Evolutionary conservation across 805 yeast genomes (phyloP).

Genomic region (Yarrowia deformans): DNA sequence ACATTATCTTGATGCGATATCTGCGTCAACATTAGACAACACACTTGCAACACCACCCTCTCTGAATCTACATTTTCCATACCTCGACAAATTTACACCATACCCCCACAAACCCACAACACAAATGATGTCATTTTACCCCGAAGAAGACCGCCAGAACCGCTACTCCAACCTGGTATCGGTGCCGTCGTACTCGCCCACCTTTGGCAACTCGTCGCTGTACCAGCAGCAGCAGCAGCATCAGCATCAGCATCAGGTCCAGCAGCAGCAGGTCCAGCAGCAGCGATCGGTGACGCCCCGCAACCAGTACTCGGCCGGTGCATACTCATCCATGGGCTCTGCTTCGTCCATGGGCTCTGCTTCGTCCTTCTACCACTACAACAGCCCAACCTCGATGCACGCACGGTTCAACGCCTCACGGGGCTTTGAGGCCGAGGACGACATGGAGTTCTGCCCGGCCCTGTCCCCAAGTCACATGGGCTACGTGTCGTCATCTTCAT

Average conservation of each 20-base stretch:
- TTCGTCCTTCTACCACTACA: constrained; percentile 30
- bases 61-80: neutral
- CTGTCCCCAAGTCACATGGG: constrained; percentile 41
- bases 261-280: constrained; percentile 36
- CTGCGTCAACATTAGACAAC: constrained; percentile 31
- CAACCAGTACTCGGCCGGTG: constrained; percentile 35
- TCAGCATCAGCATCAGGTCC: constrained; percentile 39
- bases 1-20: constrained; percentile 37
- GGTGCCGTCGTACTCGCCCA: constrained; percentile 32
- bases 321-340: constrained; percentile 34
- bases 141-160: constrained; percentile 39
- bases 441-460: constrained; percentile 71
- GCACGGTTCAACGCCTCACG: constrained; percentile 64
- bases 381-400: constrained; percentile 16
- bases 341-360: constrained; percentile 37
- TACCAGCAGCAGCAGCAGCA: constrained; percentile 39
- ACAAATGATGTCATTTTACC: constrained; percentile 35
- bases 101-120: constrained; percentile 1
- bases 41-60: neutral
- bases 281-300: constrained; percentile 37
- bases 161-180: constrained; percentile 37
- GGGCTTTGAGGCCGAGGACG: constrained; percentile 75
- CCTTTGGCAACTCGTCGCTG: constrained; percentile 30
- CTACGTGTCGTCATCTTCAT: constrained; percentile 26
- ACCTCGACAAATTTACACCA: neutral